A percentile compares a stretch with the other conserved stretches of the same genome.
Conservation (phyloP, 2,329 filamentous ascomycete species). For the Hysterium pulicare region DNA sequence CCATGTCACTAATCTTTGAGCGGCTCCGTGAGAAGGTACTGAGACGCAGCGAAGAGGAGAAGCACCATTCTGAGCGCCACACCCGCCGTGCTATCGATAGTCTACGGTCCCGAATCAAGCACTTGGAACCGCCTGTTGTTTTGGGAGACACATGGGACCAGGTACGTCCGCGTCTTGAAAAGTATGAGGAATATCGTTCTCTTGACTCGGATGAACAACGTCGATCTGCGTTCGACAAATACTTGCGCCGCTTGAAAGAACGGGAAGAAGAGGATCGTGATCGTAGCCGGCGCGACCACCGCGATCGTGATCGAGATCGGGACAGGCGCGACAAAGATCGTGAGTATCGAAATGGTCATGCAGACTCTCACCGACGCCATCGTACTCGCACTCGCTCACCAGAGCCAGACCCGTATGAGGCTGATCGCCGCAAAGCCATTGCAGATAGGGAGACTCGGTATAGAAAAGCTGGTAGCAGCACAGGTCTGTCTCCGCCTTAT, state of each 20-base stretch:
- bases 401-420: slow-evolving; percentile 93
- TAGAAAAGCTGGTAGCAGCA: slow-evolving; percentile 72
- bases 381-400: slow-evolving; percentile 75
- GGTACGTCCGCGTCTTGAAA: slow-evolving; percentile 74
- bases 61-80: slow-evolving; percentile 74
- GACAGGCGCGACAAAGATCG: slow-evolving; percentile 40
- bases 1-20: slow-evolving; percentile 77
- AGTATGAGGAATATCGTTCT: slow-evolving; percentile 78
- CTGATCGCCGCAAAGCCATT: slow-evolving; percentile 88
- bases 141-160: slow-evolving; percentile 83
- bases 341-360: slow-evolving; percentile 40
- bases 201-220: slow-evolving; percentile 80
- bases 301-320: slow-evolving; percentile 45
- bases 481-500: slow-evolving; percentile 53
- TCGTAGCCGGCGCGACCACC: slow-evolving; percentile 36
- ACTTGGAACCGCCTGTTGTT: slow-evolving; percentile 78
- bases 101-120: slow-evolving; percentile 82
- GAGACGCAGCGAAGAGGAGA: slow-evolving; percentile 80
- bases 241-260: slow-evolving; percentile 84
- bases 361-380: slow-evolving; percentile 39
- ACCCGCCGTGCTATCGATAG: slow-evolving; percentile 82
- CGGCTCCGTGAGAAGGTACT: slow-evolving; percentile 83
- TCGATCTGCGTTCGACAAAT: slow-evolving; percentile 83
- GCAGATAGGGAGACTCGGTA: slow-evolving; percentile 93
- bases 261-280: slow-evolving; percentile 70